A percentile compares a stretch with the other conserved stretches of the same genome.
Evolutionary conservation across 2,329 filamentous ascomycete species (phyloP).

Genomic region (Apiospora hydei): DNA sequence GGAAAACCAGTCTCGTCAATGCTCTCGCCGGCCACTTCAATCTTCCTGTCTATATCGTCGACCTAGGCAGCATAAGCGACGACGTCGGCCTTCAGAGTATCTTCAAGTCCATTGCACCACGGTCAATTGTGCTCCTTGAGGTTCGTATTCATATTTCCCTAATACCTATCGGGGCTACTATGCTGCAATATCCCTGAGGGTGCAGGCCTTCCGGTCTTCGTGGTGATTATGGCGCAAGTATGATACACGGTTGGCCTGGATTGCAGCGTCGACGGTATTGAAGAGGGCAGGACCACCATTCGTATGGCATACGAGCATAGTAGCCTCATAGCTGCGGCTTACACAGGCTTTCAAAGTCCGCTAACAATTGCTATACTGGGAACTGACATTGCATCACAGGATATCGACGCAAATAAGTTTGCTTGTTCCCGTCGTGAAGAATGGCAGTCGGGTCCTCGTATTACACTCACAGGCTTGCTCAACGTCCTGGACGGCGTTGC

Average conservation of each 20-base stretch:
- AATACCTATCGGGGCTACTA: too few relatives aligned
- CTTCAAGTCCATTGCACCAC: conserved; percentile 80
- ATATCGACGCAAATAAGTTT: background rate
- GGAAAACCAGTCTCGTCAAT: conserved; percentile 41
- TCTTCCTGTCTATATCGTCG: conserved; percentile 47
- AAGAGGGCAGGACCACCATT: too few relatives aligned
- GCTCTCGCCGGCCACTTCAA: conserved; percentile 46
- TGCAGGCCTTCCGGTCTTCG: too few relatives aligned
- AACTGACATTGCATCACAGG: background rate
- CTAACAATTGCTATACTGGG: conserved; percentile 50
- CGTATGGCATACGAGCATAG: too few relatives aligned
- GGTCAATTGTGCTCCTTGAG: conserved; percentile 82
- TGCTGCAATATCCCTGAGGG: too few relatives aligned
- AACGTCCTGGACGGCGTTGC: conserved; percentile 63
- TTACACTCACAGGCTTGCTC: conserved; percentile 62
- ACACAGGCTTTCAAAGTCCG: conserved; percentile 60
- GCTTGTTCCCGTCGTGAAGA: background rate
- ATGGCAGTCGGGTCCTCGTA: background rate
- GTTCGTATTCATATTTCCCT: conserved; percentile 71
- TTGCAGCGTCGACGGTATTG: too few relatives aligned
- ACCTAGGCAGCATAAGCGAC: conserved; percentile 44
- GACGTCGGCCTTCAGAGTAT: conserved; percentile 86
- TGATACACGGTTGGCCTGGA: too few relatives aligned
- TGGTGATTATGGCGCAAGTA: too few relatives aligned
- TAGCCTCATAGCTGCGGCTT: too few relatives aligned